phyloP scores from a whole-genome alignment of 164 flowering plant species.

The Stephania yunnanensis region DNA sequence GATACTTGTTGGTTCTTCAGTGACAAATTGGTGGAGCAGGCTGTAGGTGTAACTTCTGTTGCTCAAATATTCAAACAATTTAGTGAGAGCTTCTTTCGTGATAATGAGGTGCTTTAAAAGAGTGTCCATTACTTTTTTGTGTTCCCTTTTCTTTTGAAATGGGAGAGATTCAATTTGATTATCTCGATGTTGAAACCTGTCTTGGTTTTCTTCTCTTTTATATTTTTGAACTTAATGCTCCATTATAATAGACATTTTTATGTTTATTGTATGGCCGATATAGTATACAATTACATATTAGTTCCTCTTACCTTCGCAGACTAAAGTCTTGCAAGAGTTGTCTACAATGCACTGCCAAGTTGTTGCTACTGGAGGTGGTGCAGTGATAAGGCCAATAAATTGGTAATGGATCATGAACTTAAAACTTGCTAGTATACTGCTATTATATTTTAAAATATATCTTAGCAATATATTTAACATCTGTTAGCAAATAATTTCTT shows the following conservation, averaged over 20 bases:
- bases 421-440: background rate
- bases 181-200: background rate
- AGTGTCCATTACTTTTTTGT: background rate
- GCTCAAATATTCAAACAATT: slow-evolving; percentile 56
- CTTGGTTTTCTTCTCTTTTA: background rate
- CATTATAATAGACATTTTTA: background rate
- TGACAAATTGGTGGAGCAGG: slow-evolving; percentile 61
- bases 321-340: slow-evolving; percentile 52
- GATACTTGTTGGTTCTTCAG: slow-evolving; percentile 32
- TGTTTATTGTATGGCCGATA: background rate
- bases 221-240: background rate
- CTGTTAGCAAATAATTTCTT: background rate
- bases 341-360: slow-evolving; percentile 63
- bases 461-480: background rate
- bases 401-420: slow-evolving; percentile 39
- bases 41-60: slow-evolving; percentile 53
- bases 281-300: too few species aligned
- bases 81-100: slow-evolving; percentile 67
- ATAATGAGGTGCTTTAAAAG: slow-evolving; percentile 48
- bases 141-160: background rate
- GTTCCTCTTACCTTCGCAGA: slow-evolving; percentile 30
- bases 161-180: background rate
- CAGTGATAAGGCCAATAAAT: slow-evolving; percentile 75
- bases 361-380: slow-evolving; percentile 99
- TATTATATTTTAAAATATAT: background rate